Percentiles rank a stretch among this genome's conserved stretches.
Conservation (phyloP, 1,139 yeast species). For the Kazachstania sp. region DNA sequence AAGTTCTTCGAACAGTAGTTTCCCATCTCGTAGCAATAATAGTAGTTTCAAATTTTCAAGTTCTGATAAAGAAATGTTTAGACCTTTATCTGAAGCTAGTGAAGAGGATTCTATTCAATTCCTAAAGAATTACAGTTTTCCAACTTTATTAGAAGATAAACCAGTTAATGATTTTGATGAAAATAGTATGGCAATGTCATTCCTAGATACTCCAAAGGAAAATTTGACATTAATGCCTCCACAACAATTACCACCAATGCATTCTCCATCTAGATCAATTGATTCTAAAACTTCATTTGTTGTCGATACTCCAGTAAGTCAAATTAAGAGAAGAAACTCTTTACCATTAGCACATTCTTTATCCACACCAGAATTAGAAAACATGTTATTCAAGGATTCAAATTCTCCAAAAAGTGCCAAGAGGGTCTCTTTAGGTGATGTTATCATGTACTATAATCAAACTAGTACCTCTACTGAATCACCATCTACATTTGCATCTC, state of each 20-base stretch:
- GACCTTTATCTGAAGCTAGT: conserved; percentile 1
- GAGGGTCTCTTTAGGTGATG: conserved; percentile 25
- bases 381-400: conserved; percentile 12
- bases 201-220: conserved; percentile 1
- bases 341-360: conserved; percentile 2
- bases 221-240: background rate
- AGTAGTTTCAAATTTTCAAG: conserved; percentile 6
- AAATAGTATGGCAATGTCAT: conserved; percentile 1
- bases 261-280: background rate
- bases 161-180: conserved; percentile 1
- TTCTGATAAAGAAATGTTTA: conserved; percentile 2
- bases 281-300: background rate
- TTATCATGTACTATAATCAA: conserved; percentile 23
- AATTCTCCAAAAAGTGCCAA: conserved; percentile 3
- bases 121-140: conserved; percentile 24
- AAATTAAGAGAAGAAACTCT: conserved; percentile 1
- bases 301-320: background rate
- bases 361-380: conserved; percentile 18
- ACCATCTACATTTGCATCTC: conserved; percentile 2
- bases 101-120: conserved; percentile 17
- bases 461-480: conserved; percentile 13
- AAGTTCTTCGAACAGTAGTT: conserved; percentile 8
- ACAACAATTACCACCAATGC: background rate
- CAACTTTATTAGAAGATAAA: conserved; percentile 23
- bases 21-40: conserved; percentile 13